Evolutionary conservation across 2,329 filamentous ascomycete genomes (phyloP).

Genomic region (Botryotinia narcissicola): DNA sequence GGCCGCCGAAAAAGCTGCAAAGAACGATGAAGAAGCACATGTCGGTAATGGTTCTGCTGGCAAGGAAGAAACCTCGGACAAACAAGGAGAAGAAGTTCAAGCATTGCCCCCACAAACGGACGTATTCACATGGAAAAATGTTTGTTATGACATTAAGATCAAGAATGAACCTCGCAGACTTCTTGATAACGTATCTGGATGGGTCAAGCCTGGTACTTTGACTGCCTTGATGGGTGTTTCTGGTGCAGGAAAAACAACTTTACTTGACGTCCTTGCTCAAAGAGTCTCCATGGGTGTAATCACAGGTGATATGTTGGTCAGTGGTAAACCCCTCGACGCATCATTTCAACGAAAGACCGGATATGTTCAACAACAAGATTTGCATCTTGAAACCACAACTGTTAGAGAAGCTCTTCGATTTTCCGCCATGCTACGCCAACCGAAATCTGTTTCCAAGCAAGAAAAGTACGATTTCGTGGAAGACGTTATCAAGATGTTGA

Average conservation of each 20-base stretch:
- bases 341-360: slow-evolving; percentile 92
- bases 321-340: slow-evolving; percentile 39
- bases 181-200: slow-evolving; percentile 67
- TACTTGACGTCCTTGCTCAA: slow-evolving; percentile 76
- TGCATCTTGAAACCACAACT: slow-evolving; percentile 80
- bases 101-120: slow-evolving; percentile 36
- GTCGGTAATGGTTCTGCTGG: slow-evolving; percentile 16
- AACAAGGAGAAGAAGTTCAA: slow-evolving; percentile 31
- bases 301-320: slow-evolving; percentile 68
- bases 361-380: slow-evolving; percentile 90
- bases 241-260: slow-evolving; percentile 85
- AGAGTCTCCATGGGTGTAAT: slow-evolving; percentile 89
- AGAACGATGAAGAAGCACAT: slow-evolving; percentile 33
- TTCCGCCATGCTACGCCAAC: slow-evolving; percentile 82
- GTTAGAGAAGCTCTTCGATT: slow-evolving; percentile 78
- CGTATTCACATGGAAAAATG: slow-evolving; percentile 38
- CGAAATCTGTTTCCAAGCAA: slow-evolving; percentile 63
- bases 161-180: slow-evolving; percentile 63
- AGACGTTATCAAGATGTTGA: slow-evolving; percentile 85
- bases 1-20: slow-evolving; percentile 37
- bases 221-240: slow-evolving; percentile 68
- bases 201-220: slow-evolving; percentile 69
- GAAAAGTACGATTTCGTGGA: slow-evolving; percentile 89
- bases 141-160: slow-evolving; percentile 75
- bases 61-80: slow-evolving; percentile 24